Evolutionary conservation across 805 yeast species (phyloP), one percentile per base, ranked within the genome.

Genomic region (Kockiozyma suomiensis): DNA sequence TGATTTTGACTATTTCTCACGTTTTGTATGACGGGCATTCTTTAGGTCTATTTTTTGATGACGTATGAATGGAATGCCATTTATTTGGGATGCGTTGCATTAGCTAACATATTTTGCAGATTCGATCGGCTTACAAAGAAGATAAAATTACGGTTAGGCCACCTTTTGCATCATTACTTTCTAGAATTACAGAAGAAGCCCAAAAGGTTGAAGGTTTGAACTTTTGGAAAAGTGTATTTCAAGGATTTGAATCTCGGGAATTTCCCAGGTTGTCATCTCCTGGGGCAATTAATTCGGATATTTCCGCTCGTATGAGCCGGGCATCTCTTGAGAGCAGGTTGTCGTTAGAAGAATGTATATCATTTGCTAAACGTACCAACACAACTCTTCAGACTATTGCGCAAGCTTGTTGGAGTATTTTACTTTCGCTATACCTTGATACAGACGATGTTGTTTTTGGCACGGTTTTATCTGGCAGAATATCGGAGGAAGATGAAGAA

Each of bases 381-480:
- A 51, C 59, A 25, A 62, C 65, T 6, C 17, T 63, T n/a, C 65
- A 60, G 30, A 60, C 64, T 5, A 37, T 66, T 12, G 61, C 61
- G 2, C 64, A 54, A 35, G 35, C 50, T 13, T 63, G 59, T 28
- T 63, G 59, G 60, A 58, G 56, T 12, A 46, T 56, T 30, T 32
- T 62, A 35, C 57, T 59, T 13, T 65, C 67, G 12, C 25, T 19
- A 12, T 65, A 56, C 26, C 42, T 56, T 23, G 59, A 57, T 8
- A 21, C 21, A 13, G n/a, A 13, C 1, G 66, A 65, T 21, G 62
- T 63, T 10, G 57, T 57, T 7, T 66, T 68, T 33, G 68, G 67
- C n/a, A 58, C 68, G 10, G 67, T 66, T 13, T 25, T 61, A 7
- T 55, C 69, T 15, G 69, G 68, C 12, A 58, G 70, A 26, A 33